Evolutionary conservation across 768 basidiomycete genomes (phyloP), one percentile per base, ranked within the genome.

Genomic region (Pulveroboletus sp.): DNA sequence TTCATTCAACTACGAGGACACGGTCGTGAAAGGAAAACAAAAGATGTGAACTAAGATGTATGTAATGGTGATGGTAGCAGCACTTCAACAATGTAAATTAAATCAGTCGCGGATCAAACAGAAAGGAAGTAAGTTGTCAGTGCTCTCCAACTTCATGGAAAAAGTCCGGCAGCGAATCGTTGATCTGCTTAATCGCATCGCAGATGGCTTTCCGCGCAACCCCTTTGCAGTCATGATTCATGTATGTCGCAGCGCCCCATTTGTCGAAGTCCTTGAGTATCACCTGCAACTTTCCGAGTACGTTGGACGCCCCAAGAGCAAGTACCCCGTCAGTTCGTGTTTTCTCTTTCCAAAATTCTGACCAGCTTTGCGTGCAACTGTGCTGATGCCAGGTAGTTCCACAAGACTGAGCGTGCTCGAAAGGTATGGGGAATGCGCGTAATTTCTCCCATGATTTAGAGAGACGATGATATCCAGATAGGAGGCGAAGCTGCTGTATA

Each of bases 311-410:
- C 8, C 79, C 82, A 5, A 83, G 72, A 13, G 70, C 66, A 29
- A 88, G 71, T 24, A 88, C 78, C 4, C 73, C 63, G 30, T 87
- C 86, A 38, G 77, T 72, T 58, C 74, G 75, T 23, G 82, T 80
- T 65, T 83, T 85, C 56, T 87, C 85, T 65, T 83, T 85, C 86
- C 86, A 89, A 62, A 87, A 89, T 45, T 87, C 86, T 11, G 79
- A 62, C 85, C 86, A 89, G 47, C 80, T 80, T 63, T 85, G 84
- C 20, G 75, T 78, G 56, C 86, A 89, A 17, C 80, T 77, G 48
- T 83, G 81, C 57, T 85, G 83, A 59, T 85, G 82, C 83, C 85
- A 88, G 10, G 80, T 82, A 14, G 82, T 76, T 35, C 76, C 78
- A 56, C 86, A 87, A 4, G 78, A 68, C 8, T 77, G 63, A 2